Evolutionary conservation across 2,329 filamentous ascomycete species (phyloP), one percentile per base, ranked within the genome.

Genomic region (Colletotrichum siamense): DNA sequence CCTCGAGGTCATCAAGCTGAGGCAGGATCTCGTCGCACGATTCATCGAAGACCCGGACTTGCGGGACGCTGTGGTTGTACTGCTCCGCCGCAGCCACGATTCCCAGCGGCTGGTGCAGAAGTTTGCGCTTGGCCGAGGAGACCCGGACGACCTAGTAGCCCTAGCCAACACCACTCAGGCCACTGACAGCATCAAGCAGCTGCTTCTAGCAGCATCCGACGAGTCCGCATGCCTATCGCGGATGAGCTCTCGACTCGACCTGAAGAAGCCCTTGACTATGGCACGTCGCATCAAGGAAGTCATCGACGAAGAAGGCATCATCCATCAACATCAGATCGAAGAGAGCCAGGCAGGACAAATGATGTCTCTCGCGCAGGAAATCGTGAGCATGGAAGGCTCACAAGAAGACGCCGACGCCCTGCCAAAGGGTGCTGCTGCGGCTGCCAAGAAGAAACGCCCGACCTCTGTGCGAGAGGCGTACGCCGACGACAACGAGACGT

Each of bases 271-370:
- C 0, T 86, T 88, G 13, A 88, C 91, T 57, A 90, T 99, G 6
- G 95, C 96, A 3, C 85, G 88, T 26, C 91, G 90, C 26, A 98
- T 99, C 75, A 86, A 91, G 66, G 88, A 91, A 4, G 93, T 96
- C 6, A 98, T 99, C 74, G 97, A 99, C 81, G 97, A 99, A 85
- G 96, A 98, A 78, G 95, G 96, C 0, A 87, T 99, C n/a, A 89
- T 93, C 18, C 92, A 95, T 79, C 93, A 95, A 80, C 96, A 98
- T 80, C 91, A 94, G 44, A 89, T 94, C 2, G 93, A 97, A 79
- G 93, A 96, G 77, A 92, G 90, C 69, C 92, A 95, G 78, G 92
- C 93, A 1, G 91, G 89, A 24, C 91, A 94, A 76, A 92, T 97
- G 80, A 91, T 95, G 28, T 91, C 91, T 2, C 87, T 98, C 64